Conservation (phyloP, 2,329 filamentous ascomycete genomes). For the Sclerotinia minor region DNA sequence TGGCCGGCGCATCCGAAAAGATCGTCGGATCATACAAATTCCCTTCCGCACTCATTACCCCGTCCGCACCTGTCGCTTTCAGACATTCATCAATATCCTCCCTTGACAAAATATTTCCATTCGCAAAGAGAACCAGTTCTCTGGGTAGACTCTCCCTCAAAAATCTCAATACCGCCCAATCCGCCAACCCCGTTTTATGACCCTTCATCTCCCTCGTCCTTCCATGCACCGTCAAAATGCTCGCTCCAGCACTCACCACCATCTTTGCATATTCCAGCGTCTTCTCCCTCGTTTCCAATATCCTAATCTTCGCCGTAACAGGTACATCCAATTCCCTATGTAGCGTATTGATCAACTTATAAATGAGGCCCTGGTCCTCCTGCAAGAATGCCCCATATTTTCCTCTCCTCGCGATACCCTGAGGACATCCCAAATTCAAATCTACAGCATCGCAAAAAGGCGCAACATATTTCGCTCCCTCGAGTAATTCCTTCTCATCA, state of each 20-base stretch:
- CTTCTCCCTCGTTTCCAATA: slow-evolving; percentile 81
- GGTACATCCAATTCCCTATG: slow-evolving; percentile 77
- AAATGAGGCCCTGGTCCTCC: slow-evolving; percentile 84
- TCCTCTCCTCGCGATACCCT: slow-evolving; percentile 88
- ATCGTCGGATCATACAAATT: slow-evolving; percentile 90
- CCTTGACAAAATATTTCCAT: slow-evolving; percentile 86
- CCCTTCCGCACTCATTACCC: slow-evolving; percentile 93
- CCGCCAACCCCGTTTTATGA: slow-evolving; percentile 87
- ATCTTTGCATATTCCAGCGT: slow-evolving; percentile 88
- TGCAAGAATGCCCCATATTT: slow-evolving; percentile 94
- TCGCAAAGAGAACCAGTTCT: slow-evolving; percentile 93
- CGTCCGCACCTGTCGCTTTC: slow-evolving; percentile 82
- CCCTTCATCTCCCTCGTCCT: slow-evolving; percentile 89
- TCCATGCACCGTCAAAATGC: slow-evolving; percentile 91
- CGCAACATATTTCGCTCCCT: slow-evolving; percentile 74
- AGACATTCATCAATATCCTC: slow-evolving; percentile 77
- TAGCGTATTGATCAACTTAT: slow-evolving; percentile 77
- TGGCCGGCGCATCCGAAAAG: slow-evolving; percentile 68
- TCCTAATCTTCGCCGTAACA: slow-evolving; percentile 91
- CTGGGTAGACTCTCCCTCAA: slow-evolving; percentile 78
- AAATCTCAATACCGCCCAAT: slow-evolving; percentile 84
- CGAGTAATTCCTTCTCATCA: slow-evolving; percentile 75
- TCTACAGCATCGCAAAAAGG: slow-evolving; percentile 95
- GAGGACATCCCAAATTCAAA: slow-evolving; percentile 91
- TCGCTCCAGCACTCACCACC: slow-evolving; percentile 83